These are phyloP conservation scores for Danielozyma ontarioensis DNA, from an alignment of 805 yeast species.

Conservation along the genomic window DNA sequence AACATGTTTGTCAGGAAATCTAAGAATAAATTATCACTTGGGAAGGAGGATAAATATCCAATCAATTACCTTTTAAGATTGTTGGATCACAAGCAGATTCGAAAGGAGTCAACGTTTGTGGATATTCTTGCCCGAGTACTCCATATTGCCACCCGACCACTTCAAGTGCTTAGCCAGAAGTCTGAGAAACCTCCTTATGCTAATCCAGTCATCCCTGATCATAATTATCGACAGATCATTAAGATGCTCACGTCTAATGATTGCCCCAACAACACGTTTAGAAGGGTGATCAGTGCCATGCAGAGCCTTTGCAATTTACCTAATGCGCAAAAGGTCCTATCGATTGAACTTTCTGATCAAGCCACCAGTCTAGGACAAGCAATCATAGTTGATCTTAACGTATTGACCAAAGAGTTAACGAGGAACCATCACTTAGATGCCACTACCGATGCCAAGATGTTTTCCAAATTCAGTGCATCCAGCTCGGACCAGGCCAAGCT, in stretches of 20 bases:
- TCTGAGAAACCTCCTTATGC: conserved; percentile 21
- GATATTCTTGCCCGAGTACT: conserved; percentile 71
- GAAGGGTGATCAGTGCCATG: conserved; percentile 76
- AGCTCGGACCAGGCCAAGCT: conserved; percentile 86
- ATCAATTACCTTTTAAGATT: conserved; percentile 62
- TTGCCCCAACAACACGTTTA: conserved; percentile 79
- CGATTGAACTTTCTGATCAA: conserved; percentile 57
- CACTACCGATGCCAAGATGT: conserved; percentile 47
- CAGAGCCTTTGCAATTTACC: conserved; percentile 63
- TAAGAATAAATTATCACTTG: conserved; percentile 12
- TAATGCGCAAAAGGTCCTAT: conserved; percentile 59
- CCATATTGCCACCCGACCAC: conserved; percentile 72
- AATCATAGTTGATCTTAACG: conserved; percentile 51
- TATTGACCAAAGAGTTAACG: conserved; percentile 44
- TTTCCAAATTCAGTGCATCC: conserved; percentile 68
- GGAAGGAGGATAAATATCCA: conserved; percentile 56
- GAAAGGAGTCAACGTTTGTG: conserved; percentile 70
- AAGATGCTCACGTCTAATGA: conserved; percentile 73
- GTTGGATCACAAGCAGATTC: conserved; percentile 58
- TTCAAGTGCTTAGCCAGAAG: conserved; percentile 38
- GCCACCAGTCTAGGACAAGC: conserved; percentile 57
- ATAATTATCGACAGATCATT: conserved; percentile 57
- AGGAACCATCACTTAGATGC: conserved; percentile 24
- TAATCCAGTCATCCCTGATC: conserved; percentile 61
- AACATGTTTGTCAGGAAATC: conserved; percentile 34